Evolutionary conservation across 2,329 filamentous ascomycete genomes (phyloP).

Genomic region (Rutstroemia sp.): DNA sequence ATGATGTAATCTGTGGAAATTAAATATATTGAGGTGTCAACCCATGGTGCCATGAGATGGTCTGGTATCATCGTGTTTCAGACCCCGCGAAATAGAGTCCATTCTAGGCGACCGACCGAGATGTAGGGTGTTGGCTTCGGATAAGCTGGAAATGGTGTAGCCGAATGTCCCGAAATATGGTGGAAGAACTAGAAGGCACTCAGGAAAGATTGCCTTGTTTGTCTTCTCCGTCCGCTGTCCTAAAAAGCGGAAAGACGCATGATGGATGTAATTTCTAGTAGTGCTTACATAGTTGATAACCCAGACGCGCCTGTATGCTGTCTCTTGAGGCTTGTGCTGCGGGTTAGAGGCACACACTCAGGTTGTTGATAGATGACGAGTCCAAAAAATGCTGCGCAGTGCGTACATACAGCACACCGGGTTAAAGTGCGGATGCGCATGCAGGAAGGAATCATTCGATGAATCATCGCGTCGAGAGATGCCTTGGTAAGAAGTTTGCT

Average conservation of each 20-base stretch:
- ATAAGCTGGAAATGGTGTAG: not conserved
- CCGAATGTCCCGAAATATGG: not conserved
- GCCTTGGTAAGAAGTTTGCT: not conserved
- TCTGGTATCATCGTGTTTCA: not conserved
- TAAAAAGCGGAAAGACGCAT: not conserved
- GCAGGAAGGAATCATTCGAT: not conserved
- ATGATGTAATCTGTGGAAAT: not conserved
- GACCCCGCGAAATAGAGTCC: constrained; percentile 1
- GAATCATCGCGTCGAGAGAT: not conserved
- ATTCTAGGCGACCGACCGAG: not conserved
- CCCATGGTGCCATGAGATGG: not conserved
- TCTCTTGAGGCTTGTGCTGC: constrained; percentile 7
- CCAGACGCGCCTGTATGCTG: not conserved
- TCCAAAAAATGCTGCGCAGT: not conserved
- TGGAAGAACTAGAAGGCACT: not conserved
- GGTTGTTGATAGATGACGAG: not conserved
- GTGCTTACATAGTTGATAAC: not conserved
- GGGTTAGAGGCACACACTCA: not conserved
- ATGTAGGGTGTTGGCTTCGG: not conserved
- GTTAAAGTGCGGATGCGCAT: not conserved
- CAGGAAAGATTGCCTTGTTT: not conserved
- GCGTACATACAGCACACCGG: not conserved
- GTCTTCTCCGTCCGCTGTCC: not conserved
- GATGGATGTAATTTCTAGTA: not conserved
- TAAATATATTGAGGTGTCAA: too few species aligned